phyloP scores from a whole-genome alignment of 2,329 filamentous ascomycete genomes.

The Colletotrichum lindemuthianum region DNA sequence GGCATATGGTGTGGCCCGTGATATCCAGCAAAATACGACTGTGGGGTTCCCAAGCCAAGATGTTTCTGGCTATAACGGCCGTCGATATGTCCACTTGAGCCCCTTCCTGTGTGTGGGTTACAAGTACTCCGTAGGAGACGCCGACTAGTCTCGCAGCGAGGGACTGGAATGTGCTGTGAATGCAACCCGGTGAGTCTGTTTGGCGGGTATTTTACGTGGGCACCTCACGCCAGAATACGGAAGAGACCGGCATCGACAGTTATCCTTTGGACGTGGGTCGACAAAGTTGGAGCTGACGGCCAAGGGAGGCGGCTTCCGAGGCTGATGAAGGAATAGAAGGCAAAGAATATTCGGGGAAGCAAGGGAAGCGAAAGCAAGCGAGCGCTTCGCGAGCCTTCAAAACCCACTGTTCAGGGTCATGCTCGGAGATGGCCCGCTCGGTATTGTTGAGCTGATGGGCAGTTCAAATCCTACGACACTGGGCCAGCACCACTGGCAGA shows the following conservation, averaged over 20 bases:
- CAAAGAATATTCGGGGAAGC: slow-evolving; percentile 26
- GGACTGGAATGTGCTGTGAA: slow-evolving; percentile 12
- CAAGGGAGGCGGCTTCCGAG: slow-evolving; percentile 1
- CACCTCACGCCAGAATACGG: slow-evolving; percentile 10
- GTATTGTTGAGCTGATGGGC: slow-evolving; percentile 9
- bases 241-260: slow-evolving; percentile 11
- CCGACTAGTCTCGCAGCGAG: slow-evolving; percentile 22
- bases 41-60: slow-evolving; percentile 24
- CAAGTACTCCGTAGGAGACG: slow-evolving; percentile 10
- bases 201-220: slow-evolving; percentile 19
- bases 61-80: slow-evolving; percentile 20
- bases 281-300: slow-evolving; percentile 19
- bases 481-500: neutral
- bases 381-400: slow-evolving; percentile 11
- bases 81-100: slow-evolving; percentile 15
- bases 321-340: slow-evolving; percentile 27
- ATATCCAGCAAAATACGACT: slow-evolving; percentile 19
- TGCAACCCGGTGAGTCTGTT: slow-evolving; percentile 31
- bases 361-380: slow-evolving; percentile 27
- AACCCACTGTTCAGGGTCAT: slow-evolving; percentile 6
- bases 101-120: slow-evolving; percentile 28
- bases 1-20: slow-evolving; percentile 31
- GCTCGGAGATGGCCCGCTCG: slow-evolving; percentile 31
- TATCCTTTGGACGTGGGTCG: slow-evolving; percentile 5
- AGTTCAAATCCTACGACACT: slow-evolving; percentile 1